phyloP scores from a whole-genome alignment of 495 filamentous ascomycete species.

The Pyronema omphalodes region DNA sequence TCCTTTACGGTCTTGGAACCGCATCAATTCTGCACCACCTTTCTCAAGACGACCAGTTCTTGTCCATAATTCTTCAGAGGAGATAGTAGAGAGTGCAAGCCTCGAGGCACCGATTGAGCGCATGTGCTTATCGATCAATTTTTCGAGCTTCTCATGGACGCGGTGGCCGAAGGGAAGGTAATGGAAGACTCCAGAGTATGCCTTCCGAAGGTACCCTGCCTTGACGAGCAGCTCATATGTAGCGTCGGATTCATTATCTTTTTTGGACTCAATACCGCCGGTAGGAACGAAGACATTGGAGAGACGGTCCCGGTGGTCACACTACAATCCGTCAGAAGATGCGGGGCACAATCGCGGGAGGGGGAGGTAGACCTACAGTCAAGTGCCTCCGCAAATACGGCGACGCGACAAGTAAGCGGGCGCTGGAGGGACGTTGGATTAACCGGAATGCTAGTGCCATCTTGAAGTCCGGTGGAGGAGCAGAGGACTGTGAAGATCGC shows the following conservation, averaged over 20 bases:
- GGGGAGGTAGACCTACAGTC: constrained; percentile 4
- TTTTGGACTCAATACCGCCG: constrained; percentile 44
- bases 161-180: constrained; percentile 74
- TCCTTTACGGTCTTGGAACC: constrained; percentile 60
- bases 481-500: neutral
- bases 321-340: constrained; percentile 17
- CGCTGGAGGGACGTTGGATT: neutral
- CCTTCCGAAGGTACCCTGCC: constrained; percentile 66
- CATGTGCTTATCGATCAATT: constrained; percentile 81
- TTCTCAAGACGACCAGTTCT: constrained; percentile 41
- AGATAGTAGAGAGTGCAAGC: constrained; percentile 71
- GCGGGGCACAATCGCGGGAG: neutral
- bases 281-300: constrained; percentile 64
- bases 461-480: neutral
- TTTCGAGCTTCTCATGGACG: constrained; percentile 77
- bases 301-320: constrained; percentile 42
- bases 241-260: constrained; percentile 34
- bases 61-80: constrained; percentile 68
- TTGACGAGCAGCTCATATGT: constrained; percentile 55
- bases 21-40: constrained; percentile 52
- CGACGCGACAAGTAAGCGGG: constrained; percentile 13
- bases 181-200: constrained; percentile 81
- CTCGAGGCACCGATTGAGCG: constrained; percentile 61
- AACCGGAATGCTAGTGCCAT: neutral
- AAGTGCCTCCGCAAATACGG: constrained; percentile 5